phyloP scores from a whole-genome alignment of 305 asterid genomes.

The Solanum aculeatissimum region DNA sequence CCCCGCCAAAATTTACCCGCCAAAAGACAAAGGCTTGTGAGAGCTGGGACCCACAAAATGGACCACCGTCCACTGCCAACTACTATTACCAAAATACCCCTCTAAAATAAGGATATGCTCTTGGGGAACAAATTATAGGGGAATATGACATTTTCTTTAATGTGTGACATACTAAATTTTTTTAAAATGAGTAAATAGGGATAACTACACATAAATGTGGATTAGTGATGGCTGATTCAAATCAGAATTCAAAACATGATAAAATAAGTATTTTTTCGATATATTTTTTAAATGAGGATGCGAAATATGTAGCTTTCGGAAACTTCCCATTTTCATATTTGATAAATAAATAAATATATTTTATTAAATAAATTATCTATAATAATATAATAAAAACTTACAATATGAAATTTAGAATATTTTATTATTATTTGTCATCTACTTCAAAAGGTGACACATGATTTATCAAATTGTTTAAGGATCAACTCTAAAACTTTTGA shows the following conservation, averaged over 20 bases:
- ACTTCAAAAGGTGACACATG: background rate
- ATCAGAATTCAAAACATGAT: background rate
- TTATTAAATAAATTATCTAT: background rate
- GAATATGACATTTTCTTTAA: background rate
- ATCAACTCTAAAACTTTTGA: background rate
- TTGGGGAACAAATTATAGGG: background rate
- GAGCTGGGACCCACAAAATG: background rate
- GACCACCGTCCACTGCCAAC: background rate
- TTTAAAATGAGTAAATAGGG: background rate
- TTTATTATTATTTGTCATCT: background rate
- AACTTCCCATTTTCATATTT: background rate
- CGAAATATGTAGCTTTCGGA: background rate
- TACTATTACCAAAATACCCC: background rate
- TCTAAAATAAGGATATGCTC: background rate
- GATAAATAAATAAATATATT: background rate
- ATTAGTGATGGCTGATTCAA: background rate
- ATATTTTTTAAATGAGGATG: background rate
- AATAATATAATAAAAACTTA: background rate
- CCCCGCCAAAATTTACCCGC: constrained; percentile 21
- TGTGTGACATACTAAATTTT: background rate
- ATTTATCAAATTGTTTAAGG: too few species aligned
- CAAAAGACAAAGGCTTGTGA: background rate
- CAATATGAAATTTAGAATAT: background rate
- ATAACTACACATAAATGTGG: background rate
- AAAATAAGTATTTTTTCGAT: background rate